Evolutionary conservation across 176 grass and related monocot genomes (phyloP), one percentile per base, ranked within the genome.

Genomic region (Triticum monococcum): DNA sequence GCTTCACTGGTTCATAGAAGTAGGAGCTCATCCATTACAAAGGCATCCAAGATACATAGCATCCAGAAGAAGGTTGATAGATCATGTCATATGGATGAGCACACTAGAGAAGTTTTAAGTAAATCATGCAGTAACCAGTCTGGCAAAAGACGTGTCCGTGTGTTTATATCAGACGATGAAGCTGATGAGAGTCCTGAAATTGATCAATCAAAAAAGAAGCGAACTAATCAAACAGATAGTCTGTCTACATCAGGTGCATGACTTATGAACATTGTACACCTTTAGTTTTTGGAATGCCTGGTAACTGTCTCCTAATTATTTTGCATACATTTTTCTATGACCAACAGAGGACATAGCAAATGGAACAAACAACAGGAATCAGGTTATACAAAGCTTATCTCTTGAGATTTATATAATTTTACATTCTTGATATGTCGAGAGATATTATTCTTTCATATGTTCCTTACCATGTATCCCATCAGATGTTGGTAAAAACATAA

Each of bases 151-250:
- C 93, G 93, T 89, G 71, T 80, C 54, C 93, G 94, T 40, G 85
- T 98, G 62, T 80, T 98, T 80, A 72, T 98, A 76, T 96, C 96
- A 68, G 96, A 98, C 88, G 96, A 98, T 84, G 96, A 98, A 91
- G 78, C 82, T 85, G 92, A 96, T 28, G 90, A 92, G 20, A 31
- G 32, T 66, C 70, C 64, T 80, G 83, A 90, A 62, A 92, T 73
- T 40, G 56, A 90, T 88, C 86, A 50, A 41, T 73, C 84, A 33
- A 91, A 86, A 88, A 89, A 62, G 64, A 23, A 52, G 70, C 82
- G 71, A 85, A 90, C 32, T 81, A 62, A 72, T 82, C 81, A 20
- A 69, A 69, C 62, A 81, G 80, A 92, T 50, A 78, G 83, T 75
- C 40, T 81, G 40, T 88, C 82, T 86, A 48, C 89, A 32, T 84